These are phyloP conservation scores for Gossypium aridum DNA, from an alignment of 441 rosid genomes.

Conservation along the genomic window DNA sequence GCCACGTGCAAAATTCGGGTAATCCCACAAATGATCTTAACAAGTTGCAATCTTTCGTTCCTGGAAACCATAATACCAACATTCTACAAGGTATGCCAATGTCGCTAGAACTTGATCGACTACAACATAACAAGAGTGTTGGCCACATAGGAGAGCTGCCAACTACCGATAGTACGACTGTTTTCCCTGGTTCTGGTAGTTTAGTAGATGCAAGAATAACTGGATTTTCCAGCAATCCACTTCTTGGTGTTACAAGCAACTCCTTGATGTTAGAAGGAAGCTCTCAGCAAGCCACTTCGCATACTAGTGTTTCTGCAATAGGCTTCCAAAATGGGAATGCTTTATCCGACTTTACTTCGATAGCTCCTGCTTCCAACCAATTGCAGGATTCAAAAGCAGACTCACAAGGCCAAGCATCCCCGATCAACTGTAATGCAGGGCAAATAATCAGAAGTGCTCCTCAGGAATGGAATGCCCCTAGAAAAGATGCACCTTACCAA, in stretches of 20 bases:
- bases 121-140: constrained; percentile 35
- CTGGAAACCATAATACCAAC: constrained; percentile 31
- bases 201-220: constrained; percentile 23
- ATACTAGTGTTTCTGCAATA: constrained; percentile 32
- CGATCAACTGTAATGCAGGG: constrained; percentile 19
- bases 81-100: constrained; percentile 66
- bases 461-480: constrained; percentile 31
- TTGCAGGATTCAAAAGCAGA: constrained; percentile 29
- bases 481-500: constrained; percentile 24
- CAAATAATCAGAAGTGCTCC: constrained; percentile 23
- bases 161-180: constrained; percentile 19
- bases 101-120: constrained; percentile 48
- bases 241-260: constrained; percentile 28
- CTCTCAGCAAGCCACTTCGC: constrained; percentile 29
- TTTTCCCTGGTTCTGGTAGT: constrained; percentile 32
- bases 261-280: constrained; percentile 37
- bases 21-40: constrained; percentile 23
- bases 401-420: constrained; percentile 22
- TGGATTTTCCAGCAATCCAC: constrained; percentile 36
- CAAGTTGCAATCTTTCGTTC: constrained; percentile 9
- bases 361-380: constrained; percentile 21
- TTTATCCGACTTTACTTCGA: constrained; percentile 25
- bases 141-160: constrained; percentile 29
- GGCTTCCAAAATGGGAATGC: constrained; percentile 33
- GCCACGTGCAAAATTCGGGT: constrained; percentile 37